Base-by-base conservation (phyloP, 1,284 basidiomycete species). In the Xerocomus nothofagi region DNA sequence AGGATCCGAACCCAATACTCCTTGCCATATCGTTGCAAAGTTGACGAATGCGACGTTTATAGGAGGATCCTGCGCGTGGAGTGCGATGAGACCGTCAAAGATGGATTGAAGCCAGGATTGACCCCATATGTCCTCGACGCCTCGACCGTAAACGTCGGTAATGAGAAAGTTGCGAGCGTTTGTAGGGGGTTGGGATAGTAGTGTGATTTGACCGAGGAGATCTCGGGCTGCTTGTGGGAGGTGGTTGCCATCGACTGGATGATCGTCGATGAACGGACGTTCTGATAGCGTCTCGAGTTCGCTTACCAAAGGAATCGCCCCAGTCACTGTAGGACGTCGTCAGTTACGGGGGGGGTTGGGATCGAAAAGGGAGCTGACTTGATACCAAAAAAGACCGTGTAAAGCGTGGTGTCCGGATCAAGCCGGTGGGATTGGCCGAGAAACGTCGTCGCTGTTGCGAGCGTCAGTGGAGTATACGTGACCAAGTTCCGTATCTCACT, bases 101-200 rank as follows among this genome's bases (percentile, higher is more conserved):
- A 79, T 54, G 3, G 62, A 53, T 34, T 71, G 65, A 43, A 78
- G 72, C 67, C 70, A 79, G 7, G 69, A 65, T 53, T 79, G 67
- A 9, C 77, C 78, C 29, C 57, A 64, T 0, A 63, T 54, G 2
- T 69, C 62, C 3, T 67, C 63, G 1, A 32, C 59, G 2, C 78
- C 78, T 12, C 71, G 68, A 7, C 78, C 77, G 26, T 80, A 80
- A 29, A 67, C 72, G 48, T 79, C 77, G 1, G 76, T 66, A 5
- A 79, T 50, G 12, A 80, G 69, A 50, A 80, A 72, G 48, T 75
- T 71, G 17, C 67, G 64, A 3, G 74, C 76, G 43, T 73, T 73
- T 17, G 67, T 73, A 1, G 77, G 74, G 4, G 72, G 68, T 7
- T 70, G 67, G 1, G 68, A 62, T 20, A 79, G 68, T 39, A 65